phyloP scores from a whole-genome alignment of 1,284 basidiomycete genomes.

The Tilletiaria anomala region DNA sequence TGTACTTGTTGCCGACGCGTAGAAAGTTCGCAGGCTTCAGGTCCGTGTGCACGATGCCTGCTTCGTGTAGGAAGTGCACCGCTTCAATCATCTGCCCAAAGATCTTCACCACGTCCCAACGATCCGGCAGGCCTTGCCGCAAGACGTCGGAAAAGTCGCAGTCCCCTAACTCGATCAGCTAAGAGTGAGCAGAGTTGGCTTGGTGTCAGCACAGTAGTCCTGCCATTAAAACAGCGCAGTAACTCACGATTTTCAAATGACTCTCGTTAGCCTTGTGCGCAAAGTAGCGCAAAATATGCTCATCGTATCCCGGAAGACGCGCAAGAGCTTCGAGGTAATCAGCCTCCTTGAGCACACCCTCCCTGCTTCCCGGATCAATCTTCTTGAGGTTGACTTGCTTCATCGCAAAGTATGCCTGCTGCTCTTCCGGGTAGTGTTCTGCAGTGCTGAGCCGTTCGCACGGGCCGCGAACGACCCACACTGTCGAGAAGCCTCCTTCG shows the following conservation, averaged over 20 bases:
- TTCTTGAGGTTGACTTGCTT: constrained; percentile 36
- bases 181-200: neutral
- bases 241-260: constrained; percentile 27
- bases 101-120: constrained; percentile 8
- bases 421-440: constrained; percentile 23
- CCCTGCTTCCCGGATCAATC: constrained; percentile 30
- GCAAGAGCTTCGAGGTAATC: constrained; percentile 28
- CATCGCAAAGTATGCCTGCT: constrained; percentile 35
- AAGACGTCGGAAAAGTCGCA: constrained; percentile 30
- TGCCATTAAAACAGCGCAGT: no score
- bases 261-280: constrained; percentile 28
- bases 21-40: constrained; percentile 49
- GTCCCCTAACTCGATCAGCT: constrained; percentile 36
- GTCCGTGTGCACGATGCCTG: constrained; percentile 35
- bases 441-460: constrained; percentile 5
- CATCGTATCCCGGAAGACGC: constrained; percentile 21
- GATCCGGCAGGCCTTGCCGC: constrained; percentile 13
- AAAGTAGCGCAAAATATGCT: constrained; percentile 35
- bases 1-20: constrained; percentile 68
- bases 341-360: constrained; percentile 35
- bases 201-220: no score
- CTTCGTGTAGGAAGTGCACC: constrained; percentile 36
- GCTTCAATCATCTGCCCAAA: constrained; percentile 38
- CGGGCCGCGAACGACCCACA: constrained; percentile 30
- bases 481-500: constrained; percentile 35